A percentile compares a stretch with the other conserved stretches of the same genome.
phyloP scores from a whole-genome alignment of 148 eudicot species.

The Dysphania ambrosioides region DNA sequence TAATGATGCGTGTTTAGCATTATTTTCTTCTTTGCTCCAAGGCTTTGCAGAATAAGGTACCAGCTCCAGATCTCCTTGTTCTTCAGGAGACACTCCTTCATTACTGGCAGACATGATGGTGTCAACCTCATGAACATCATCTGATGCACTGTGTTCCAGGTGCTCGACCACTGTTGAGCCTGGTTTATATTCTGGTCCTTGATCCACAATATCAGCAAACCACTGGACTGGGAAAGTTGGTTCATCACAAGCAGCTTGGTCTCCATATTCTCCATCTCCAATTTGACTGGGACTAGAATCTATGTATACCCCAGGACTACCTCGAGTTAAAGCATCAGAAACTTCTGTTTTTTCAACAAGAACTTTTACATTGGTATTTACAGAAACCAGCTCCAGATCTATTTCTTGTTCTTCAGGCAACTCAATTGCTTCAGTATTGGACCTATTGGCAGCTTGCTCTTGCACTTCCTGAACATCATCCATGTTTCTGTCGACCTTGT shows the following conservation, averaged over 20 bases:
- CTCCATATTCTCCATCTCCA: neutral
- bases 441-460: neutral
- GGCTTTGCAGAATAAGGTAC: conserved; percentile 23
- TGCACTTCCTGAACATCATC: neutral
- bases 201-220: neutral
- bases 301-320: neutral
- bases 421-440: neutral
- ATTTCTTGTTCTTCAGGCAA: neutral
- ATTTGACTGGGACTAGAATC: neutral
- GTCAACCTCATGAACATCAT: neutral
- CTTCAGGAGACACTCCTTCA: neutral
- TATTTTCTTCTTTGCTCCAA: conserved; percentile 32
- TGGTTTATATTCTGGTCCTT: no score
- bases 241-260: neutral
- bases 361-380: neutral
- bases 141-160: neutral
- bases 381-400: neutral
- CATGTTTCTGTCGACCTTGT: neutral
- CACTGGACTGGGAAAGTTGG: neutral
- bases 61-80: conserved; percentile 14
- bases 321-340: neutral
- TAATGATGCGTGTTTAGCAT: conserved; percentile 24
- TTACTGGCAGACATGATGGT: neutral
- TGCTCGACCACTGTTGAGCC: no score
- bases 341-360: neutral